Evolutionary conservation across 129 eudicot species (phyloP).

Genomic region (Ambrosia artemisiifolia): DNA sequence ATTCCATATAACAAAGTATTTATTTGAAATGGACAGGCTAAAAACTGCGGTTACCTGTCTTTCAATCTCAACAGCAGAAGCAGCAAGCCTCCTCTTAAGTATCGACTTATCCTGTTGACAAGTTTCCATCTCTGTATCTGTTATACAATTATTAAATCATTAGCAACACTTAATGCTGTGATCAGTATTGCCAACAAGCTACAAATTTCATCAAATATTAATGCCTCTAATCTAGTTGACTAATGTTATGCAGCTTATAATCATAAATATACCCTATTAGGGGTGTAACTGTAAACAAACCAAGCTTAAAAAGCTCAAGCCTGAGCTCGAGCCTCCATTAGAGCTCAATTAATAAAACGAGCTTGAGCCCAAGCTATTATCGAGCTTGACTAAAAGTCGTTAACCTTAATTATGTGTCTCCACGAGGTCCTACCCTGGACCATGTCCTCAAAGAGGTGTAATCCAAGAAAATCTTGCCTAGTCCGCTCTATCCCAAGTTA

Average conservation of each 20-base stretch:
- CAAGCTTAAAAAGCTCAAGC: too few species aligned
- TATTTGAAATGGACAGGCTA: neutral
- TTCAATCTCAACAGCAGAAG: conserved; percentile 83
- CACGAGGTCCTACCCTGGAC: too few species aligned
- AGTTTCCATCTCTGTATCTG: conserved; percentile 72
- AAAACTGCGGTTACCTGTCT: conserved; percentile 62
- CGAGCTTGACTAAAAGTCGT: too few species aligned
- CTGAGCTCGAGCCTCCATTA: too few species aligned
- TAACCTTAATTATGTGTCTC: too few species aligned
- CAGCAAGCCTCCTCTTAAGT: conserved; percentile 76
- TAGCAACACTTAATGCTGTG: neutral
- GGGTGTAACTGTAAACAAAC: too few species aligned
- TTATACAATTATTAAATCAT: conserved; percentile 15
- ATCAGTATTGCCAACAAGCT: neutral
- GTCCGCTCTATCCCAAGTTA: too few species aligned
- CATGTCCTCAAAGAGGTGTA: too few species aligned
- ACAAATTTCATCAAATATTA: conserved; percentile 1
- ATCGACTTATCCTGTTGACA: conserved; percentile 66
- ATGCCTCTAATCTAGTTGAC: neutral
- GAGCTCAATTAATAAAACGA: too few species aligned
- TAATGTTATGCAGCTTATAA: neutral
- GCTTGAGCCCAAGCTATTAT: too few species aligned
- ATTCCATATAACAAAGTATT: neutral
- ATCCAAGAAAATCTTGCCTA: too few species aligned
- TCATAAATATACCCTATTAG: neutral